Conservation (phyloP, 176 grass and related monocot genomes). For the Oryza glumipatula region DNA sequence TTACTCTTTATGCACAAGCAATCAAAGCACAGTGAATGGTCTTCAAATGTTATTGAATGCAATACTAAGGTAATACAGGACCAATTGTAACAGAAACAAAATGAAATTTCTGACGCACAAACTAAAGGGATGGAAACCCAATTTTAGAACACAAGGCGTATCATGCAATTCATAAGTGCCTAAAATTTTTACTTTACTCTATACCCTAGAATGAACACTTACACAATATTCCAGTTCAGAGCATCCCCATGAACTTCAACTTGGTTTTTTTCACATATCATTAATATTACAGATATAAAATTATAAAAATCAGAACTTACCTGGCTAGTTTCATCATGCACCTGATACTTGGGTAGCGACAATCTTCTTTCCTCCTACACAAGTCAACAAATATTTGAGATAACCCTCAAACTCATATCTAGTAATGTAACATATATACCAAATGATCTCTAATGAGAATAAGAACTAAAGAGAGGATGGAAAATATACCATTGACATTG, state of each 20-base stretch:
- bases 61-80: not conserved
- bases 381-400: slow-evolving; percentile 39
- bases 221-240: not conserved
- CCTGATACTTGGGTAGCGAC: slow-evolving; percentile 75
- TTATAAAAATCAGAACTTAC: slow-evolving; percentile 75
- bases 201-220: slow-evolving; percentile 1
- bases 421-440: not conserved
- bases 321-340: slow-evolving; percentile 99
- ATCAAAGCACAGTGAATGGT: not conserved
- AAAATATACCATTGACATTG: slow-evolving; percentile 89
- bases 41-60: not conserved
- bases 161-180: not conserved
- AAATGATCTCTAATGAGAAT: slow-evolving; percentile 11
- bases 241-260: not conserved
- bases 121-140: not conserved
- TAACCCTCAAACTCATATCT: not conserved
- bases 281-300: slow-evolving; percentile 51
- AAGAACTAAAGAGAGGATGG: slow-evolving; percentile 19
- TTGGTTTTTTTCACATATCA: not conserved
- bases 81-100: not conserved
- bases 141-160: not conserved
- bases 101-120: not conserved
- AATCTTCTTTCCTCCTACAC: slow-evolving; percentile 98
- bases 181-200: not conserved
- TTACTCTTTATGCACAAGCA: slow-evolving; percentile 11